phyloP scores from a whole-genome alignment of 1,139 yeast species.

The Tardiomyces blankii region DNA sequence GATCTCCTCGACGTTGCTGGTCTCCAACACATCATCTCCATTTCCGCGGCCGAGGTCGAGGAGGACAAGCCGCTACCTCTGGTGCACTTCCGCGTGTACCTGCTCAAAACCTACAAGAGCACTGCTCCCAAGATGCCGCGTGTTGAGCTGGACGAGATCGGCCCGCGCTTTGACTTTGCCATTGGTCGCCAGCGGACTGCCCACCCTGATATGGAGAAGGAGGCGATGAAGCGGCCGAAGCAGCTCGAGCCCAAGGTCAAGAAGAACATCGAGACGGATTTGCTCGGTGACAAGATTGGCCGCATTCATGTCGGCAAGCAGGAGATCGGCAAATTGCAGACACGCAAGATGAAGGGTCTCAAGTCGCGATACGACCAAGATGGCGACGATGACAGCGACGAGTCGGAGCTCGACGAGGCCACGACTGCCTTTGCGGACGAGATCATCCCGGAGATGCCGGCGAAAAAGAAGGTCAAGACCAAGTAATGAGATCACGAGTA shows the following conservation, averaged over 20 bases:
- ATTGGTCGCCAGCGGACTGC: slow-evolving; percentile 84
- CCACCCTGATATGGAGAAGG: slow-evolving; percentile 81
- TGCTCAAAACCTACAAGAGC: slow-evolving; percentile 57
- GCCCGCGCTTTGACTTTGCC: slow-evolving; percentile 90
- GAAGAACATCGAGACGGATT: slow-evolving; percentile 82
- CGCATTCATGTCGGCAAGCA: slow-evolving; percentile 94
- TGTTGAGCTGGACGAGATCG: slow-evolving; percentile 89
- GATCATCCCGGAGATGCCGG: slow-evolving; percentile 5
- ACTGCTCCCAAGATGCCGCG: slow-evolving; percentile 81
- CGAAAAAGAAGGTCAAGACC: slow-evolving; percentile 12
- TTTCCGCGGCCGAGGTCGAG: slow-evolving; percentile 64
- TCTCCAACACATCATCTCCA: slow-evolving; percentile 76
- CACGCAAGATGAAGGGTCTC: slow-evolving; percentile 97
- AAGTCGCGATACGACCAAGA: slow-evolving; percentile 75
- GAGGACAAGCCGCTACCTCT: slow-evolving; percentile 66
- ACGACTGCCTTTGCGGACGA: slow-evolving; percentile 4
- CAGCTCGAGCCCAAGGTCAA: slow-evolving; percentile 71
- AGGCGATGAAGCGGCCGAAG: slow-evolving; percentile 73
- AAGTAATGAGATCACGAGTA: slow-evolving; percentile 5
- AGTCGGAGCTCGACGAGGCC: slow-evolving; percentile 15
- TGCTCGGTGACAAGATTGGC: slow-evolving; percentile 95
- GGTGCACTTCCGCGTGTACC: slow-evolving; percentile 84
- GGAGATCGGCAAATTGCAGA: slow-evolving; percentile 80
- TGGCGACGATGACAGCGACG: slow-evolving; percentile 38
- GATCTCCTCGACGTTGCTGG: slow-evolving; percentile 91